These are phyloP conservation scores for Rhododendron williamsianum DNA, from an alignment of 148 eudicot genomes.

Conservation along the genomic window DNA sequence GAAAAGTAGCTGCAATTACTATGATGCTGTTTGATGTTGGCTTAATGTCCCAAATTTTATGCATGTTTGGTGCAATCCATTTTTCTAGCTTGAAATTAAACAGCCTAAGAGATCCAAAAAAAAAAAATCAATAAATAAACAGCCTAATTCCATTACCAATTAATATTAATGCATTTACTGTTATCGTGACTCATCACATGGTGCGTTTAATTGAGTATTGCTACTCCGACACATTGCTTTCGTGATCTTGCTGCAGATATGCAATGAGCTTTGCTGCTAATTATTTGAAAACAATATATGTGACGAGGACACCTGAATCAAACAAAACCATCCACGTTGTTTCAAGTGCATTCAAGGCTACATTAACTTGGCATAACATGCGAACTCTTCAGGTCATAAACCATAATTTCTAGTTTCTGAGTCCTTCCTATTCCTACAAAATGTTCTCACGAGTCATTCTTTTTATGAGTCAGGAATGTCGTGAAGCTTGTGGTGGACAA, in stretches of 20 bases:
- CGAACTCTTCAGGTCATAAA: slow-evolving; percentile 86
- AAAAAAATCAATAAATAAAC: not conserved
- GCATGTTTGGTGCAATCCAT: not conserved
- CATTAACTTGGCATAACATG: slow-evolving; percentile 91
- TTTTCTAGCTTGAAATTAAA: not conserved
- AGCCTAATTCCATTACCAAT: not conserved
- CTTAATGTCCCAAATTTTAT: not conserved
- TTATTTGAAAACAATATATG: slow-evolving; percentile 66
- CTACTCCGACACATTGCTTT: not conserved
- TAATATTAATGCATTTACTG: not conserved
- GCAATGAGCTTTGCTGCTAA: slow-evolving; percentile 93
- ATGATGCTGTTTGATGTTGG: not conserved
- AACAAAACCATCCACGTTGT: slow-evolving; percentile 72
- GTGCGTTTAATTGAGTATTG: not conserved
- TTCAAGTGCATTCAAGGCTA: slow-evolving; percentile 90
- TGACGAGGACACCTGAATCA: slow-evolving; percentile 76
- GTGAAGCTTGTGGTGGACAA: slow-evolving; percentile 99
- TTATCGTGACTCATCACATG: not conserved
- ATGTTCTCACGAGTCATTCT: not conserved
- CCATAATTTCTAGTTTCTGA: slow-evolving; percentile 3
- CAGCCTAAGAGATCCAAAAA: not conserved
- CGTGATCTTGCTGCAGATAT: slow-evolving; percentile 49
- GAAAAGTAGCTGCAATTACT: not conserved
- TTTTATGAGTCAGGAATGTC: slow-evolving; percentile 62
- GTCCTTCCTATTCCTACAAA: slow-evolving; percentile 2